Evolutionary conservation across 2,329 filamentous ascomycete genomes (phyloP).

Genomic region (Botrytis hyacinthi): DNA sequence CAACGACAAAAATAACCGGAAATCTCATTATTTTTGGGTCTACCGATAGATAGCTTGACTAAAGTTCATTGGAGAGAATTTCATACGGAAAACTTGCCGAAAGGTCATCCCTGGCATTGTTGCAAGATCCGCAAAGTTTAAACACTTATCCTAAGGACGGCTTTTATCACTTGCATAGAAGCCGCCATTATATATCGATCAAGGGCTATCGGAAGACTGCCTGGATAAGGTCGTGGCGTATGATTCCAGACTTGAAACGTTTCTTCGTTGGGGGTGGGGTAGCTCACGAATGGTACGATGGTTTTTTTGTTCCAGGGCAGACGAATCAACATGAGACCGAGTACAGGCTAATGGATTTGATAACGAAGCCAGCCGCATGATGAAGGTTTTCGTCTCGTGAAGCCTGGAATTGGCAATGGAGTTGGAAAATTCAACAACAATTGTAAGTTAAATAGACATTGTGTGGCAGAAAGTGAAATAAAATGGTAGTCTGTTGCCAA

Average conservation of each 20-base stretch:
- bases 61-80: not conserved
- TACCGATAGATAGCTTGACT: not conserved
- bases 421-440: not conserved
- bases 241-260: not conserved
- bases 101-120: not conserved
- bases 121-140: not conserved
- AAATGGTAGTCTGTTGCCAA: not conserved
- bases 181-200: not conserved
- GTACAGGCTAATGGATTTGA: not conserved
- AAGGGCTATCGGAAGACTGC: not conserved
- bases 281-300: not conserved
- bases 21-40: not conserved
- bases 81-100: too few relatives aligned
- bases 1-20: not conserved
- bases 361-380: not conserved
- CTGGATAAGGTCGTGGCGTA: too few relatives aligned
- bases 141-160: not conserved
- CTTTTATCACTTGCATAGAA: not conserved
- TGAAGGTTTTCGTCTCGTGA: too few relatives aligned
- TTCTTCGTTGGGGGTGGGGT: not conserved
- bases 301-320: not conserved
- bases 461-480: not conserved
- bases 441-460: too few relatives aligned
- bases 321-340: not conserved
- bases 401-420: not conserved